Evolutionary conservation across 352 stramenopile species (phyloP), one percentile per base, ranked within the genome.

Genomic region (Pythium chondricola): DNA sequence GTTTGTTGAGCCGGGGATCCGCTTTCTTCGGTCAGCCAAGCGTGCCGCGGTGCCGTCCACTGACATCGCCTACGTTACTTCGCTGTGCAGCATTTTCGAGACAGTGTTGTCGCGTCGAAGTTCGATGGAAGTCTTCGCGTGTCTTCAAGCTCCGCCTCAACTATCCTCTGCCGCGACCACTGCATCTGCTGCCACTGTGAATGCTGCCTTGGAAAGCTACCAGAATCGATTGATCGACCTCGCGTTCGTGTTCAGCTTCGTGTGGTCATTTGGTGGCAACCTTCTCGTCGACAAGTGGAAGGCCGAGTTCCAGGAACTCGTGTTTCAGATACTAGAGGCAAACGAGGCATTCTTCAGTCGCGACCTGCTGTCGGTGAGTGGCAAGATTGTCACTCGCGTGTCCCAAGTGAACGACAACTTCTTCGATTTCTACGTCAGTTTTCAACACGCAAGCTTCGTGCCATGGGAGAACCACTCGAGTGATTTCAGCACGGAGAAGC

Each of bases 191-290:
- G 43, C 58, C 14, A 50, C 63, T 2, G 42, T 59, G 8, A 51
- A 56, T 4, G 61, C 63, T 9, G 45, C 52, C 4, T 36, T 72
- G 6, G 76, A 86, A 48, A 53, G 66, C 7, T 61, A 83, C 22
- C 71, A 77, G 22, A 54, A 69, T 24, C 62, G 79, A 14, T 84
- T 65, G 30, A 44, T 88, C 22, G 79, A 90, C 30, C 43, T 86
- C 16, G 52, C 78, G 2, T 86, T 90, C 44, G 32, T 90, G 25
- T 87, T 83, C 53, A 83, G 71, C 43, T 85, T 85, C 48, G 49
- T 74, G 5, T 90, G 79, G 79, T 63, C 76, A 4, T 87, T 90
- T 25, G 79, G 79, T 25, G 77, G 74, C 2, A 87, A 87, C 33
- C 21, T 88, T 11, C 38, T 71, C 13, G n/a, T 66, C 4, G 58